Evolutionary conservation across 768 basidiomycete genomes (phyloP).

Genomic region (Leccinum truebloodii): DNA sequence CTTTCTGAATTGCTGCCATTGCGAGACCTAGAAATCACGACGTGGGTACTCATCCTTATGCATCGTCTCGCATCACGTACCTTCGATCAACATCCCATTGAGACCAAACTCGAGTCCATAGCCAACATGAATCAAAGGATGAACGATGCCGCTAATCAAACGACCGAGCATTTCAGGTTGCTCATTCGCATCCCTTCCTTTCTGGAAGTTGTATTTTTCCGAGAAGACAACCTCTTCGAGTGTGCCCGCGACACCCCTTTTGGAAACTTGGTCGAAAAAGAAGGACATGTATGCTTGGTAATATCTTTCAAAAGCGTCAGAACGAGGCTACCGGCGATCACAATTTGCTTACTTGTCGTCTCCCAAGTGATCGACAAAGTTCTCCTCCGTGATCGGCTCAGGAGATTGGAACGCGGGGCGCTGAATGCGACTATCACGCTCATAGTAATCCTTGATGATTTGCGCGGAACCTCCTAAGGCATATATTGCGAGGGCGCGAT

Average conservation of each 20-base stretch:
- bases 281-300: constrained; percentile 31
- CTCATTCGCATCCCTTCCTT: constrained; percentile 9
- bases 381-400: constrained; percentile 22
- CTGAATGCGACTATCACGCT: constrained; percentile 21
- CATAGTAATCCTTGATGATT: constrained; percentile 29
- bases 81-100: constrained; percentile 63
- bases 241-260: constrained; percentile 15
- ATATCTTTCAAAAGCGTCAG: constrained; percentile 15
- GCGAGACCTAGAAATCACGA: constrained; percentile 25
- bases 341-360: constrained; percentile 26
- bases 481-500: constrained; percentile 32
- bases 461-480: constrained; percentile 26
- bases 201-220: constrained; percentile 22
- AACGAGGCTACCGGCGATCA: not conserved
- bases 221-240: constrained; percentile 35
- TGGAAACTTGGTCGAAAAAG: constrained; percentile 20
- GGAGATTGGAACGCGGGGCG: constrained; percentile 28
- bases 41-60: not conserved
- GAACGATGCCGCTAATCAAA: constrained; percentile 49
- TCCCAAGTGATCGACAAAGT: constrained; percentile 26
- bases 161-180: constrained; percentile 58
- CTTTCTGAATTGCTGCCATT: constrained; percentile 24
- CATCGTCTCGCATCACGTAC: constrained; percentile 28
- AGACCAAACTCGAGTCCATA: constrained; percentile 65
- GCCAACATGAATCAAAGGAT: constrained; percentile 63